Evolutionary conservation across 495 filamentous ascomycete genomes (phyloP).

Genomic region (Annulohypoxylon nitens): DNA sequence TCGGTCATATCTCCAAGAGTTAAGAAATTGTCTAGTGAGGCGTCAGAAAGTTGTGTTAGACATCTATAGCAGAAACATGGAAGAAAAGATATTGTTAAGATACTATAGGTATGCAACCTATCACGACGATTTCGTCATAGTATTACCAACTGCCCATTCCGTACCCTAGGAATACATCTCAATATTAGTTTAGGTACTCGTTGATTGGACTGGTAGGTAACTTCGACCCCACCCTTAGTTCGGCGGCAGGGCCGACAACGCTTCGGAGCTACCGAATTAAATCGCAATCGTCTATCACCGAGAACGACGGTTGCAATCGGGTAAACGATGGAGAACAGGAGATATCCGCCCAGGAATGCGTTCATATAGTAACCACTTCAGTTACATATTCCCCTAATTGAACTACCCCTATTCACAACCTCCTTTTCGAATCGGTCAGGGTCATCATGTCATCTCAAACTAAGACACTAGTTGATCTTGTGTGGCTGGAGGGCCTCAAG

Average conservation of each 20-base stretch:
- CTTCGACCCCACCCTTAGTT: not conserved
- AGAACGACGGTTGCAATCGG: not conserved
- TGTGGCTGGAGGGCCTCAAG: not conserved
- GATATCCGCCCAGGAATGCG: not conserved
- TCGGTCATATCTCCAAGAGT: not conserved
- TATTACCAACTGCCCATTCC: no score
- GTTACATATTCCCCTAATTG: not conserved
- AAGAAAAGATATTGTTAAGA: no score
- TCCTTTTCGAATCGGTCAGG: not conserved
- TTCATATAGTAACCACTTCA: conserved; percentile 15
- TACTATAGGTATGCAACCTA: no score
- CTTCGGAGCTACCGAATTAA: conserved; percentile 4
- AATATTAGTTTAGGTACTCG: not conserved
- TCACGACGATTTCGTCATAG: no score
- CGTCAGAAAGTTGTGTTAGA: not conserved
- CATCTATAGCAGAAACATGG: not conserved
- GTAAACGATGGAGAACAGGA: not conserved
- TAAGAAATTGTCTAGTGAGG: not conserved
- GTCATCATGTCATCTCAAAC: conserved; percentile 12
- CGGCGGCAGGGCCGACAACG: not conserved
- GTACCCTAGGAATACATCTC: no score
- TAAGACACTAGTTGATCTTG: not conserved
- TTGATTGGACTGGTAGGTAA: not conserved
- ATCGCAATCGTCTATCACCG: conserved; percentile 4
- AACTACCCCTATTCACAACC: not conserved